Evolutionary conservation across 495 filamentous ascomycete genomes (phyloP).

Genomic region (Penicillium argentinense): DNA sequence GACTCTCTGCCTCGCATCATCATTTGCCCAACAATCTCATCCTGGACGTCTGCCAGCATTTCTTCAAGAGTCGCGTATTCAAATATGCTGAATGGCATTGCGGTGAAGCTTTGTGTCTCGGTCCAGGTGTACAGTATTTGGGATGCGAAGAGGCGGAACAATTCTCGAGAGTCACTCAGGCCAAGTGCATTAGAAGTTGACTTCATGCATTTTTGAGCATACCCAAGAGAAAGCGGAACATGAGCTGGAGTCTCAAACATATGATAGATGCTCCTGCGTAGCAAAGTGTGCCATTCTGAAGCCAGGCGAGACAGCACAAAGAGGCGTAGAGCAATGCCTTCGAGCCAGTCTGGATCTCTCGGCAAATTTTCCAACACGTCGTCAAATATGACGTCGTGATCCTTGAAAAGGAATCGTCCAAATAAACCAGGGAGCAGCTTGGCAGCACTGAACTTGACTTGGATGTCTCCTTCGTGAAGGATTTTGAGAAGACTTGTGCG

Average conservation of each 20-base stretch:
- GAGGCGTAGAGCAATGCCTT: conserved; percentile 84
- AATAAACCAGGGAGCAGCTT: conserved; percentile 72
- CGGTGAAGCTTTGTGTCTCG: conserved; percentile 56
- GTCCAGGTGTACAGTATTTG: conserved; percentile 96
- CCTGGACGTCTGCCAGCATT: conserved; percentile 69
- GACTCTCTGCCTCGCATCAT: conserved; percentile 76
- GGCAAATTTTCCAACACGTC: conserved; percentile 76
- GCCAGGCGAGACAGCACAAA: conserved; percentile 73
- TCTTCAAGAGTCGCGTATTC: conserved; percentile 68
- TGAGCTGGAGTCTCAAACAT: conserved; percentile 85
- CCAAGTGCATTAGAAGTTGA: conserved; percentile 63
- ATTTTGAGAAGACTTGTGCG: conserved; percentile 74
- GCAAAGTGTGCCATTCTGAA: conserved; percentile 74
- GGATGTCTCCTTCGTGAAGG: conserved; percentile 62
- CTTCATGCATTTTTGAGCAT: conserved; percentile 70
- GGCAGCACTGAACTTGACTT: conserved; percentile 74
- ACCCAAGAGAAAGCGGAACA: conserved; percentile 57
- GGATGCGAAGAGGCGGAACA: conserved; percentile 86
- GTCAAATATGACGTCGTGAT: conserved; percentile 78
- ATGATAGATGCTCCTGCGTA: conserved; percentile 83
- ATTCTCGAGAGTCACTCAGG: conserved; percentile 58
- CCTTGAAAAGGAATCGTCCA: conserved; percentile 69
- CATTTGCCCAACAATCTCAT: conserved; percentile 79
- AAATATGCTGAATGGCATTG: conserved; percentile 81
- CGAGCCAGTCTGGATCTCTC: conserved; percentile 63